phyloP scores from a whole-genome alignment of 371 early-diverging fungal species.

The Umbelopsis sp. region DNA sequence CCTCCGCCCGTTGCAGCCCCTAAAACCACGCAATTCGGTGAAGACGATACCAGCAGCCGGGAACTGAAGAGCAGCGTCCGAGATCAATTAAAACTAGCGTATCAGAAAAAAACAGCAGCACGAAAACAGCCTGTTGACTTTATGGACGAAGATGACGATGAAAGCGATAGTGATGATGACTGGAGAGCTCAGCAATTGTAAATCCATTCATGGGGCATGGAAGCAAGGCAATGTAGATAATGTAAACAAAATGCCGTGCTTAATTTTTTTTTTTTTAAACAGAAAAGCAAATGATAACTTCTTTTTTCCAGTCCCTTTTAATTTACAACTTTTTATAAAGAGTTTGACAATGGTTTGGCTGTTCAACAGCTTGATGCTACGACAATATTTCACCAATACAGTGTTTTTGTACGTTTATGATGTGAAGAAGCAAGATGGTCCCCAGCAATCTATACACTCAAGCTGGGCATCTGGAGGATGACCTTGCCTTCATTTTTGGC shows the following conservation, averaged over 20 bases:
- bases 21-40: conserved; percentile 17
- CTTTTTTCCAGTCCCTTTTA: too few species aligned
- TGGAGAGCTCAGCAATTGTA: conserved; percentile 39
- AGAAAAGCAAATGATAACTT: too few species aligned
- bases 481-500: conserved; percentile 70
- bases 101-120: conserved; percentile 22
- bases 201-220: background rate
- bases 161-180: conserved; percentile 21
- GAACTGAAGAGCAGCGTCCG: conserved; percentile 31
- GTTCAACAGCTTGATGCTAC: too few species aligned
- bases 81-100: conserved; percentile 25
- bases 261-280: too few species aligned
- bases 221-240: conserved; percentile 10
- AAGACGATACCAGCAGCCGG: conserved; percentile 24
- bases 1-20: background rate
- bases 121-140: conserved; percentile 25
- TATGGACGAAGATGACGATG: conserved; percentile 32
- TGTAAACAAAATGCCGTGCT: background rate
- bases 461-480: conserved; percentile 76
- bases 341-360: too few species aligned
- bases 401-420: too few species aligned
- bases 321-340: too few species aligned
- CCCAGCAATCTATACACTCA: background rate
- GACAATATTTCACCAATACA: too few species aligned
- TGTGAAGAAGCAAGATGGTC: too few species aligned